phyloP scores from a whole-genome alignment of 1,284 basidiomycete species.

The Leccinum pachyderme region DNA sequence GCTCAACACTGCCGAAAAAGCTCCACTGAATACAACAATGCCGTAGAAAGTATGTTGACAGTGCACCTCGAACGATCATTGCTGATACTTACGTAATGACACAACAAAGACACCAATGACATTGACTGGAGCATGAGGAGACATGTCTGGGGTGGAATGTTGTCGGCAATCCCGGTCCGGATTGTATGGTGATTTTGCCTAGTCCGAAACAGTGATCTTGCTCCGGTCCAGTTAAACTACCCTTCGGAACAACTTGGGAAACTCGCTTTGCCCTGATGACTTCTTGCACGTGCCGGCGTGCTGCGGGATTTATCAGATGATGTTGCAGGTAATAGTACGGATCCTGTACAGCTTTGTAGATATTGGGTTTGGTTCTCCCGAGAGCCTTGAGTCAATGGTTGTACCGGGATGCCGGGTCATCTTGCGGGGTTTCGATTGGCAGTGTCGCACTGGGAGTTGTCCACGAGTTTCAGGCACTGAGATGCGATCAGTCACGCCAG shows the following conservation, averaged over 20 bases:
- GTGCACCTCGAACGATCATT: constrained; percentile 57
- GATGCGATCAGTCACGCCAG: neutral
- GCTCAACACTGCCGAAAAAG: constrained; percentile 54
- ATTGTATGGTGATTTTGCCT: no score
- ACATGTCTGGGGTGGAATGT: no score
- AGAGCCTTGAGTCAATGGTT: neutral
- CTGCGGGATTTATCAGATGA: no score
- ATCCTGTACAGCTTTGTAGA: neutral
- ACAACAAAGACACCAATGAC: no score
- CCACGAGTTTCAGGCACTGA: neutral
- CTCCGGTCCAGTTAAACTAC: no score
- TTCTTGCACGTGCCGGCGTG: no score
- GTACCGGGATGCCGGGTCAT: neutral
- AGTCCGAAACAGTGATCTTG: no score
- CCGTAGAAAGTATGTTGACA: constrained; percentile 60
- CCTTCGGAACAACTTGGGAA: no score
- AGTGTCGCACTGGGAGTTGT: neutral
- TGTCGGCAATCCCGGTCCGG: no score
- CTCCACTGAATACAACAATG: constrained; percentile 52
- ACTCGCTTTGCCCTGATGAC: no score
- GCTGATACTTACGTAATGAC: constrained; percentile 33
- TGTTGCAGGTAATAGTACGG: no score
- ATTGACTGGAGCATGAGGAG: no score
- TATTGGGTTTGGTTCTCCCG: neutral
- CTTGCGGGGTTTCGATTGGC: neutral